Base-by-base conservation (phyloP, 164 flowering plant species). In the Aristolochia californica region DNA sequence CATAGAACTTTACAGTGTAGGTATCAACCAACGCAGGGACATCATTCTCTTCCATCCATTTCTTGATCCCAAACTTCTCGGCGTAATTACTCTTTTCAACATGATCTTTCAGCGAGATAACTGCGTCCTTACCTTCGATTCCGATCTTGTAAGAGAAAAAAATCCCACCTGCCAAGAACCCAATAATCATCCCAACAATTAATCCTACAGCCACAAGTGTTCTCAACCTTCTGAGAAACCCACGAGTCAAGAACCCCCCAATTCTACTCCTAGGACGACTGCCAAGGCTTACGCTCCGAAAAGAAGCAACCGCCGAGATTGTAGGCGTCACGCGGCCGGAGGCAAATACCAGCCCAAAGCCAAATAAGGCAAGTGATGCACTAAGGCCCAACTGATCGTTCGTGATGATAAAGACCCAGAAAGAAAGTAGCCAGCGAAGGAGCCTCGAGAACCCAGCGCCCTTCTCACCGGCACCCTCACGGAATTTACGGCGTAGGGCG, bases 11-110 rank as follows among this genome's bases (percentile, higher is more conserved):
- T 12, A 84, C 70, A 22, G 86, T 74, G 68, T 90, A 90, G 53
- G 15, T 75, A 72, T 94, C 96, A 44, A 90, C 74, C 83, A 87
- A 62, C 11, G 78, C 94, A 13, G 97, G 83, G 17, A 94, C 80
- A 68, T 94, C 95, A 58, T 89, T 87, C 55, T 89, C 97, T 12
- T 85, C 88, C 90, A 90, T 90, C 97, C 99, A 90, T 56, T 84
- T 22, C 77, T 78, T 89, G 18, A 94, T 52, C 15, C 99, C 99
- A 28, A 87, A 69, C 62, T 63, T 83, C 80, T 93, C 97, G 0
- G 96, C 79, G 60, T 89, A 87, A 66, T 94, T 85, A 66, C 70
- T 87, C 73, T 79, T 76, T 56, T 94, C 83, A 25, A 94, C 78
- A 65, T 90, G 99, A 0, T 79, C 66, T 63, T 85, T 87, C 56